phyloP scores from a whole-genome alignment of 176 grass and related monocot species.

The Eleusine coracana region DNA sequence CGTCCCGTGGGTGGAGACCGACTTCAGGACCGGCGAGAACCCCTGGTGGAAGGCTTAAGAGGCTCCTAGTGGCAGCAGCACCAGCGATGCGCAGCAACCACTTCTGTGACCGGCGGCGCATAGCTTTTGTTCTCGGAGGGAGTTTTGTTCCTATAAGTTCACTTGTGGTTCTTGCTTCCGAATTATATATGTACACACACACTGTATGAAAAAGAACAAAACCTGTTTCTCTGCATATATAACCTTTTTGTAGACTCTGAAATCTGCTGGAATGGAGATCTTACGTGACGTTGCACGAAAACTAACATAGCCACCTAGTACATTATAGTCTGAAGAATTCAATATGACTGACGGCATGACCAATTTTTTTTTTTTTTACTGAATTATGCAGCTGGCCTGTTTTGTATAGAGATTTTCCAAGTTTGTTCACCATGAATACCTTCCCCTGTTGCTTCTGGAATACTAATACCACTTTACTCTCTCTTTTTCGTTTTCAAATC shows the following conservation, averaged over 20 bases:
- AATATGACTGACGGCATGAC: too few relatives aligned
- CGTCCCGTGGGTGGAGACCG: constrained; percentile 90
- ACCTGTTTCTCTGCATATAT: constrained; percentile 24
- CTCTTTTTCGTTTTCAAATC: too few relatives aligned
- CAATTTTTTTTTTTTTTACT: too few relatives aligned
- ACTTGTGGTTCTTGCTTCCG: neutral
- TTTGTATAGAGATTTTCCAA: too few relatives aligned
- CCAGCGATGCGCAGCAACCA: neutral
- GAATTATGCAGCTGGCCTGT: too few relatives aligned
- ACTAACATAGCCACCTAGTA: neutral
- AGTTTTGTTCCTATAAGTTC: neutral
- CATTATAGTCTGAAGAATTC: neutral
- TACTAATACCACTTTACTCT: too few relatives aligned
- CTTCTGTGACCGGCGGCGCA: constrained; percentile 13
- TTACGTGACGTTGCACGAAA: neutral
- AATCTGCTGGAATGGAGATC: neutral
- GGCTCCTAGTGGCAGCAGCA: neutral
- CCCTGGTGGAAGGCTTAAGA: constrained; percentile 83
- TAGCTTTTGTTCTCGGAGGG: constrained; percentile 3
- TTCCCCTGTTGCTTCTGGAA: too few relatives aligned
- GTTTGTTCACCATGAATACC: too few relatives aligned
- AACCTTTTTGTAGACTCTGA: neutral
- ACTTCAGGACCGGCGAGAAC: constrained; percentile 86
- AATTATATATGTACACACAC: constrained; percentile 14
- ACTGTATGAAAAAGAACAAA: constrained; percentile 10